A percentile compares a stretch with the other conserved stretches of the same genome.
These are phyloP conservation scores for Megacollybia platyphylla DNA, from an alignment of 1,284 basidiomycete species.

Conservation along the genomic window DNA sequence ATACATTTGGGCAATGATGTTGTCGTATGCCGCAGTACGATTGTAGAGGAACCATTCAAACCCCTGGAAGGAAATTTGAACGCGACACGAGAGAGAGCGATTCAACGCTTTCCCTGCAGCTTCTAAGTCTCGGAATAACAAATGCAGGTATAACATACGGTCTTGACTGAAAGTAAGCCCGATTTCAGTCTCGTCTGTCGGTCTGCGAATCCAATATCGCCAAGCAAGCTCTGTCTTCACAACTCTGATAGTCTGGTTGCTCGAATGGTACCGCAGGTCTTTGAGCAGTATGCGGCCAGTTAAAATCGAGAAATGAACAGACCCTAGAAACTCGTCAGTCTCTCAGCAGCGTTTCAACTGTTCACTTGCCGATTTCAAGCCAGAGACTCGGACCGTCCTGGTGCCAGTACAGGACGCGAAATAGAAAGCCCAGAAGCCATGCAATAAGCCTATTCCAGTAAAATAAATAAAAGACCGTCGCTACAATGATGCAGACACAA, in stretches of 20 bases:
- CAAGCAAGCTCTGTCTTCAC: slow-evolving; percentile 79
- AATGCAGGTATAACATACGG: slow-evolving; percentile 25
- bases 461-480: slow-evolving; percentile 72
- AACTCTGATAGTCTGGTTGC: slow-evolving; percentile 76
- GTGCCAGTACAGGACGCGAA: slow-evolving; percentile 64
- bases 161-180: slow-evolving; percentile 38
- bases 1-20: slow-evolving; percentile 68
- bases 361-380: slow-evolving; percentile 58
- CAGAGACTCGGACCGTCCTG: slow-evolving; percentile 57
- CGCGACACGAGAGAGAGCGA: slow-evolving; percentile 52
- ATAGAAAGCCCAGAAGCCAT: slow-evolving; percentile 41
- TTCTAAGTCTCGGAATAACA: neutral
- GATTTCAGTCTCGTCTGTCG: slow-evolving; percentile 52
- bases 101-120: slow-evolving; percentile 20
- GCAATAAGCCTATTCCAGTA: slow-evolving; percentile 82
- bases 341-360: neutral
- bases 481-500: slow-evolving; percentile 60
- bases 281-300: slow-evolving; percentile 79
- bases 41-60: slow-evolving; percentile 90
- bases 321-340: slow-evolving; percentile 31
- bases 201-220: slow-evolving; percentile 83
- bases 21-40: slow-evolving; percentile 76
- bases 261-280: slow-evolving; percentile 79
- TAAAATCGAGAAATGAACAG: slow-evolving; percentile 84
- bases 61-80: slow-evolving; percentile 70